Evolutionary conservation across 148 eudicot species (phyloP).

Genomic region (Bassia scoparia): DNA sequence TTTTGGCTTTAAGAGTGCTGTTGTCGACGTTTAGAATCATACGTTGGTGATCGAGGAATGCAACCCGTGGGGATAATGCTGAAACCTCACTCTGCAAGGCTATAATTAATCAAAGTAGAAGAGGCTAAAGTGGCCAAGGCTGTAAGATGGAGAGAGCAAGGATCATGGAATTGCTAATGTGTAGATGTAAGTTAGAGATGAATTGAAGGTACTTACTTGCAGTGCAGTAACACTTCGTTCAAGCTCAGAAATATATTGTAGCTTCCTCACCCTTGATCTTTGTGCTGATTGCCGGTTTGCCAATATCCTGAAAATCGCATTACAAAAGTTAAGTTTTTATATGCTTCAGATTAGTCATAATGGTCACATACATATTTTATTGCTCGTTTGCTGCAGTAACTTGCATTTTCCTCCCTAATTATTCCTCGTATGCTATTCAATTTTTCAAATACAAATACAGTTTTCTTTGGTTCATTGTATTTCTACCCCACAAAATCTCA

Average conservation of each 20-base stretch:
- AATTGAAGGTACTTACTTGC: slow-evolving; percentile 47
- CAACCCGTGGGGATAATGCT: slow-evolving; percentile 77
- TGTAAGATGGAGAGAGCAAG: too few species aligned
- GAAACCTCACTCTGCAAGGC: slow-evolving; percentile 64
- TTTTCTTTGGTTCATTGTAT: too few species aligned
- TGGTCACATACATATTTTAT: too few species aligned
- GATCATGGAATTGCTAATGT: neutral
- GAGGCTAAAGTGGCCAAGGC: neutral
- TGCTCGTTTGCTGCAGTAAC: too few species aligned
- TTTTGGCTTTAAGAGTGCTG: slow-evolving; percentile 71
- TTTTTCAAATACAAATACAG: too few species aligned
- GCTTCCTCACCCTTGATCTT: slow-evolving; percentile 77
- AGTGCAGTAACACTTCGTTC: slow-evolving; percentile 74
- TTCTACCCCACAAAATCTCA: too few species aligned
- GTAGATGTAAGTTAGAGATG: neutral
- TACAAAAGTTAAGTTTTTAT: too few species aligned
- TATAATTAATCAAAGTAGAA: neutral
- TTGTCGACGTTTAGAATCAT: slow-evolving; percentile 70
- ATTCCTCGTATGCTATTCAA: too few species aligned
- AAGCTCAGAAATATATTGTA: slow-evolving; percentile 81
- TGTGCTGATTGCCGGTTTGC: slow-evolving; percentile 89
- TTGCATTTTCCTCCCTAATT: too few species aligned
- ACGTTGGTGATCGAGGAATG: slow-evolving; percentile 86
- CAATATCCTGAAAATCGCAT: slow-evolving; percentile 47
- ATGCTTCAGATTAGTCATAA: too few species aligned